A percentile compares a stretch with the other conserved stretches of the same genome.
These are phyloP conservation scores for Psilocybe azurescens DNA, from an alignment of 768 basidiomycete genomes.

Conservation along the genomic window DNA sequence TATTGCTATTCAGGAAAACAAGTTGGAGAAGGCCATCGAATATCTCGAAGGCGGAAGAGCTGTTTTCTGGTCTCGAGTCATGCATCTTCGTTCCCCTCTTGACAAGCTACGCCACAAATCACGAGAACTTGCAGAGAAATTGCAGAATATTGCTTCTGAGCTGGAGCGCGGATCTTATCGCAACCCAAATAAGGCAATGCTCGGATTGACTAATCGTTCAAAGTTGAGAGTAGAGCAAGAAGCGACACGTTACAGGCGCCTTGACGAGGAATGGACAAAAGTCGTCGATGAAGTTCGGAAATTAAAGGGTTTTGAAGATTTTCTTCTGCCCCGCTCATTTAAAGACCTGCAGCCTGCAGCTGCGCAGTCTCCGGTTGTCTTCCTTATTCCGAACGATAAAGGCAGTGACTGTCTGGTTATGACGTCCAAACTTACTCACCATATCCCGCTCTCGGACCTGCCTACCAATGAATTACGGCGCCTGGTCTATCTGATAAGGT, in stretches of 20 bases:
- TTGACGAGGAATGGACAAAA: conserved; percentile 5
- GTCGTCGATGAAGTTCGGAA: background rate
- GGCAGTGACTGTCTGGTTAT: conserved; percentile 10
- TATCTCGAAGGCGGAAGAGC: conserved; percentile 17
- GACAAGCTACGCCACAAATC: conserved; percentile 5
- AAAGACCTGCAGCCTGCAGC: too few relatives aligned
- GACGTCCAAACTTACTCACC: conserved; percentile 3
- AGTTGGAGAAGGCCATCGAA: conserved; percentile 15
- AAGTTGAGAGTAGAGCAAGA: conserved; percentile 5
- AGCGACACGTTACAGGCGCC: background rate
- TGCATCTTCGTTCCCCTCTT: conserved; percentile 17
- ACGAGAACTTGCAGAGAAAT: conserved; percentile 8
- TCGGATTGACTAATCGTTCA: background rate
- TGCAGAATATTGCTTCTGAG: background rate
- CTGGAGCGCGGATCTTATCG: conserved; percentile 7
- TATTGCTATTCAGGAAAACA: conserved; percentile 6
- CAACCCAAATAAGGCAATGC: background rate
- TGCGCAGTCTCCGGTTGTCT: too few relatives aligned
- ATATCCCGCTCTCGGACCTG: background rate
- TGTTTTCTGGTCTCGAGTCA: conserved; percentile 20
- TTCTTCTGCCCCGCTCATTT: too few relatives aligned
- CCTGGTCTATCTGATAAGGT: too few relatives aligned
- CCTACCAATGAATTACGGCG: background rate
- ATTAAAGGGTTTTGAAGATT: too few relatives aligned
- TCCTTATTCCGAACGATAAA: background rate